phyloP scores from a whole-genome alignment of 2,329 filamentous ascomycete genomes.

The Blumeriella jaapii region DNA sequence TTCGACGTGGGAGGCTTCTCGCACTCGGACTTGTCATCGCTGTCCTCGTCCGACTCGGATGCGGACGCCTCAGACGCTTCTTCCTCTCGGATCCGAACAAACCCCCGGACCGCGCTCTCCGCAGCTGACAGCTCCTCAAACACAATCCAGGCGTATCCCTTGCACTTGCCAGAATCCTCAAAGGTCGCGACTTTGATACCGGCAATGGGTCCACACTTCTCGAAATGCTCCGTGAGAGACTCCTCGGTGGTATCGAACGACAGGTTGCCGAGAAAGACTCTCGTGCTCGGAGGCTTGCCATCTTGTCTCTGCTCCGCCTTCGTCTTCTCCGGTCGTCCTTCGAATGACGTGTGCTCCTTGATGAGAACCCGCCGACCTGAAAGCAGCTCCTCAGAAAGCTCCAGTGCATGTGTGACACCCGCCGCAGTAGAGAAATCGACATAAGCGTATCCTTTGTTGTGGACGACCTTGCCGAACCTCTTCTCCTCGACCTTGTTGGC shows the following conservation, averaged over 20 bases:
- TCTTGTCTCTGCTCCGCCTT: conserved; percentile 24
- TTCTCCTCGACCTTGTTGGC: conserved; percentile 25
- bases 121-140: conserved; percentile 73
- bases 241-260: conserved; percentile 74
- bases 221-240: conserved; percentile 68
- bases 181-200: conserved; percentile 88
- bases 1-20: conserved; percentile 38
- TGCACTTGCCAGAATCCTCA: conserved; percentile 94
- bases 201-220: conserved; percentile 70
- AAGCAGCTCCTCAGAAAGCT: conserved; percentile 74
- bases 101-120: conserved; percentile 68
- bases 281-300: conserved; percentile 59
- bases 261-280: conserved; percentile 84
- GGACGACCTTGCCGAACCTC: conserved; percentile 22
- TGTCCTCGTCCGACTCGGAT: conserved; percentile 20
- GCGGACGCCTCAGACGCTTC: conserved; percentile 29
- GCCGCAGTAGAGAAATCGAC: conserved; percentile 70
- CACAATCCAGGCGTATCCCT: conserved; percentile 91
- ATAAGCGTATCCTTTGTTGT: conserved; percentile 91
- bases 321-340: conserved; percentile 70
- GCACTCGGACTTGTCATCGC: conserved; percentile 26
- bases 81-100: conserved; percentile 57
- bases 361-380: conserved; percentile 73
- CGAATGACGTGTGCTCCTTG: conserved; percentile 83
- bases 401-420: conserved; percentile 62